Conservation (phyloP, 768 basidiomycete species). For the Russula griseocarnosa region DNA sequence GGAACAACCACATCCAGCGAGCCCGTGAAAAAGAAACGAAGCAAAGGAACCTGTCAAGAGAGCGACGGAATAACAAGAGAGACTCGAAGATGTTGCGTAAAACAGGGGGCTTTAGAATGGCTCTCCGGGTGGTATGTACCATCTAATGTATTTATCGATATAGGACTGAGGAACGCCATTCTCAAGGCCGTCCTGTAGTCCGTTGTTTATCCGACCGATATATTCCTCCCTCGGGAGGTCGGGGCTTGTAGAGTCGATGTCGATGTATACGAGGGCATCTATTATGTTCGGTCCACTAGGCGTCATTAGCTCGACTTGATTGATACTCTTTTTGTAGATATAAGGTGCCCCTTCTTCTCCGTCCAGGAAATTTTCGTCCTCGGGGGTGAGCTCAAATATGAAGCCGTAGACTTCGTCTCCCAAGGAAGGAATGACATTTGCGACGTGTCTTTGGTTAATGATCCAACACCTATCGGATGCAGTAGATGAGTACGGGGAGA, state of each 20-base stretch:
- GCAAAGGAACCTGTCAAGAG: slow-evolving; percentile 35
- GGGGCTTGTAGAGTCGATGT: slow-evolving; percentile 3
- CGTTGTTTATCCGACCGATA: slow-evolving; percentile 24
- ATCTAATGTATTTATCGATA: slow-evolving; percentile 20
- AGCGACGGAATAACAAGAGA: background rate
- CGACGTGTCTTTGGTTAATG: slow-evolving; percentile 16
- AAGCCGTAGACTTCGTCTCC: slow-evolving; percentile 18
- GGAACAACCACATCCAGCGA: slow-evolving; percentile 17
- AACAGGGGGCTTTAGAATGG: background rate
- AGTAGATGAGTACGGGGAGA: background rate
- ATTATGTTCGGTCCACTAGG: background rate
- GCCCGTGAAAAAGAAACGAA: slow-evolving; percentile 40
- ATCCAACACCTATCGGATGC: slow-evolving; percentile 22
- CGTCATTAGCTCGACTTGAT: slow-evolving; percentile 3
- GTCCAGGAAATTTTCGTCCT: slow-evolving; percentile 17
- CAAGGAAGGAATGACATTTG: slow-evolving; percentile 14
- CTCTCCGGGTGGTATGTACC: slow-evolving; percentile 22
- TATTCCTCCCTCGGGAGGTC: slow-evolving; percentile 22
- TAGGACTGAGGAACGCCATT: slow-evolving; percentile 15
- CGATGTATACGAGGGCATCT: slow-evolving; percentile 20
- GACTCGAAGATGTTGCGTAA: background rate
- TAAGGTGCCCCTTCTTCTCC: slow-evolving; percentile 4
- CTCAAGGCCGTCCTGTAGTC: slow-evolving; percentile 12
- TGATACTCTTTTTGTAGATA: slow-evolving; percentile 17
- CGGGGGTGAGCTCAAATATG: slow-evolving; percentile 13